phyloP scores from a whole-genome alignment of 768 basidiomycete genomes.

The Cystofilobasidium macerans region DNA sequence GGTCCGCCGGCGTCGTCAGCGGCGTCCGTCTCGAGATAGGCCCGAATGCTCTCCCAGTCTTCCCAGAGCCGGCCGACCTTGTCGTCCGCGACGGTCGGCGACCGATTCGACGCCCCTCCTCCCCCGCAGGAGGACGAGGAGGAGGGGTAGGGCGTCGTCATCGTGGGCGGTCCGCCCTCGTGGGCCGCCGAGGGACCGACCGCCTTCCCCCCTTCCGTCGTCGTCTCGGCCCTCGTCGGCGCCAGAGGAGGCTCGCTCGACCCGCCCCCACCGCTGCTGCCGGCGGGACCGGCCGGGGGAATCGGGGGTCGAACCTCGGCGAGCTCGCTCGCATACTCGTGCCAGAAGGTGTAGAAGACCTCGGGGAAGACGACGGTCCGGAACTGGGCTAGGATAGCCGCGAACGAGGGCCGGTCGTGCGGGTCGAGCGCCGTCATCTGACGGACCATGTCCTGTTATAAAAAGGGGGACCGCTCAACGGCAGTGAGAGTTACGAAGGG shows the following conservation, averaged over 20 bases:
- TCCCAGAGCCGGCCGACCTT: conserved; percentile 8
- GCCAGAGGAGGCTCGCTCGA: conserved; percentile 33
- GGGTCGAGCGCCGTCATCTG: conserved; percentile 84
- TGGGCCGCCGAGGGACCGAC: too few species aligned
- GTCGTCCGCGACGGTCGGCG: conserved; percentile 3
- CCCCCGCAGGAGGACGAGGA: too few species aligned
- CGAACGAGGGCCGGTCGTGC: conserved; percentile 64
- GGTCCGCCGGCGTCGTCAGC: not conserved
- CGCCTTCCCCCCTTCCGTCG: not conserved
- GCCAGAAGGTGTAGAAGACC: conserved; percentile 86
- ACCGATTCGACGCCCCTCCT: not conserved
- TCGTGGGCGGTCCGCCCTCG: too few species aligned
- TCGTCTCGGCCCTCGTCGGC: conserved; percentile 38
- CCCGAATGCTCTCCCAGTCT: conserved; percentile 15
- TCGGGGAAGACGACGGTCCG: conserved; percentile 78
- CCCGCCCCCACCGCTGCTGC: not conserved
- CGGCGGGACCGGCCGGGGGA: too few species aligned
- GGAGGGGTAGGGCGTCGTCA: too few species aligned
- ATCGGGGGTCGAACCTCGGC: conserved; percentile 59
- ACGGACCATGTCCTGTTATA: conserved; percentile 62
- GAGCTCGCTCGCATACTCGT: conserved; percentile 72
- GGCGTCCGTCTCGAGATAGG: conserved; percentile 11
- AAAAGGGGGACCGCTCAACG: too few species aligned
- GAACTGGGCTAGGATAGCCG: conserved; percentile 59
- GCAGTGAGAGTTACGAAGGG: too few species aligned